Base-by-base conservation (phyloP, 2,329 filamentous ascomycete species). In the Sordariomycetes sp. region DNA sequence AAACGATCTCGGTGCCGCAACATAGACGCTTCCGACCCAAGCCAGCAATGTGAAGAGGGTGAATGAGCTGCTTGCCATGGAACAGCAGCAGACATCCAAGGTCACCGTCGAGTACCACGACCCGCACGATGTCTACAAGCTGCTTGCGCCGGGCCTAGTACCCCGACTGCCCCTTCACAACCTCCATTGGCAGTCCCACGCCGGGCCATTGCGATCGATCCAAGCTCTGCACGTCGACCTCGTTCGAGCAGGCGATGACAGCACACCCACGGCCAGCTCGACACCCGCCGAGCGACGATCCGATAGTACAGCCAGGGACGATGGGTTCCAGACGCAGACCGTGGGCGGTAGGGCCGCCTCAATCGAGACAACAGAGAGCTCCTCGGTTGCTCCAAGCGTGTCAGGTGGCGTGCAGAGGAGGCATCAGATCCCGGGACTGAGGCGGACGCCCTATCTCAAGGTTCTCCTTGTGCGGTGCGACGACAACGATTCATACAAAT, bases 171-270 rank as follows among this genome's bases (percentile, higher is more conserved):
- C 92, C 21, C 70, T 98, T 24, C 82, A 80, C 43, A 93, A 96
- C 50, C 76, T 98, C 30, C 86, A 96, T 53, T 98, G 92, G 92
- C 93, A 96, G 57, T 94, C 92, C 11, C 86, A 93, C 40, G 82
- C 82, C 19, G 82, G 92, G 1, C 92, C 92, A 3, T 65, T 96
- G 23, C 82, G 92, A 44, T 95, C 92, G 11, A 98, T 98, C 55
- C 82, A 87, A 50, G 88, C 86, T 10, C 75, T 98, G 26, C 86
- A 95, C 51, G 76, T 96, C 48, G 87, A 94, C 41, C 78, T 96
- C 39, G 68, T 88, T n/a, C 72, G 80, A 7, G 65, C 74, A 57
- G 66, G 61, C 49, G 58, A 66, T 49, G 54, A 76, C 61, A 49
- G 66, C 42, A 45, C 55, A 19, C 47, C 54, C 24, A 42, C 58